A percentile compares a stretch with the other conserved stretches of the same genome.
Evolutionary conservation across 2,329 filamentous ascomycete genomes (phyloP).

Genomic region (Pyrenochaeta sp.): DNA sequence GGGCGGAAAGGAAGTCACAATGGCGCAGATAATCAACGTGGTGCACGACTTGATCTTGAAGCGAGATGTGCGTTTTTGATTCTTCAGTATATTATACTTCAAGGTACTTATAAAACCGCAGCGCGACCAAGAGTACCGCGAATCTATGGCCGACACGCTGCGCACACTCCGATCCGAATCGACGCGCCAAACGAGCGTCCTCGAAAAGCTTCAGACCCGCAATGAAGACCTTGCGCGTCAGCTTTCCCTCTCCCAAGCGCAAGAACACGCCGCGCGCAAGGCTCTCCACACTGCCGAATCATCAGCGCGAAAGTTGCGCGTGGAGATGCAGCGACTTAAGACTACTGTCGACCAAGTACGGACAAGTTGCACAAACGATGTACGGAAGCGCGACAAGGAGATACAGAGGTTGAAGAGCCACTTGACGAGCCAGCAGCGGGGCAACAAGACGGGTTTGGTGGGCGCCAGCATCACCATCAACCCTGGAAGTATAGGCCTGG

Average conservation of each 20-base stretch:
- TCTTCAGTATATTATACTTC: neutral
- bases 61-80: slow-evolving; percentile 73
- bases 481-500: slow-evolving; percentile 41
- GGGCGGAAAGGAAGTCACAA: slow-evolving; percentile 71
- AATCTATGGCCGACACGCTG: slow-evolving; percentile 80
- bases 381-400: slow-evolving; percentile 88
- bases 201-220: slow-evolving; percentile 65
- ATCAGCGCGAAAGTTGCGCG: slow-evolving; percentile 78
- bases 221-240: slow-evolving; percentile 65
- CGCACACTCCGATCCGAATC: slow-evolving; percentile 78
- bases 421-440: slow-evolving; percentile 69
- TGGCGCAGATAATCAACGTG: slow-evolving; percentile 88
- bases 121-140: slow-evolving; percentile 89
- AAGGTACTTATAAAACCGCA: slow-evolving; percentile 50
- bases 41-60: slow-evolving; percentile 92
- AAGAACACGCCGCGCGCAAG: slow-evolving; percentile 73
- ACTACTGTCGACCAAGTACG: slow-evolving; percentile 82
- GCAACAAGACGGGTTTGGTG: slow-evolving; percentile 56
- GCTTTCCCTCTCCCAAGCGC: slow-evolving; percentile 69
- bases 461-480: slow-evolving; percentile 60
- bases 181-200: slow-evolving; percentile 74
- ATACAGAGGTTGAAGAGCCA: slow-evolving; percentile 90
- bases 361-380: slow-evolving; percentile 86
- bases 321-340: slow-evolving; percentile 83
- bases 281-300: slow-evolving; percentile 79